Percentiles rank a stretch among this genome's conserved stretches.
phyloP scores from a whole-genome alignment of 148 eudicot genomes.

The Agrostemma githago region DNA sequence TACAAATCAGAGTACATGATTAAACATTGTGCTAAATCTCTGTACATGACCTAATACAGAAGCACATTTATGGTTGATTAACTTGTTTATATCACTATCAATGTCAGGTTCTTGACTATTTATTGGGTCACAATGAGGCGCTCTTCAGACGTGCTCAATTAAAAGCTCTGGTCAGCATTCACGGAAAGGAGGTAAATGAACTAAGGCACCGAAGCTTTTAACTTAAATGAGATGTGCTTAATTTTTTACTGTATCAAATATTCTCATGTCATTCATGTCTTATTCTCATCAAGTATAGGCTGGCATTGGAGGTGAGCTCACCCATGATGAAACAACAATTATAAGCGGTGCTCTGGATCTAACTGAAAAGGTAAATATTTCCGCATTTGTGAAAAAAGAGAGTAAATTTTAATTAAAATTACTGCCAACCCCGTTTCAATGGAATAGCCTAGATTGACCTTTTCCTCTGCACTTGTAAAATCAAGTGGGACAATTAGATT shows the following conservation, averaged over 20 bases:
- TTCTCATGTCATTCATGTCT: conserved; percentile 3
- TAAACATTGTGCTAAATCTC: not conserved
- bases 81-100: conserved; percentile 5
- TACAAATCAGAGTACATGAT: too few relatives aligned
- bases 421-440: not conserved
- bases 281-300: conserved; percentile 41
- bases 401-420: not conserved
- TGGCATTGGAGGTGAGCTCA: conserved; percentile 85
- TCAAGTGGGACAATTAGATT: too few relatives aligned
- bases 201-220: not conserved
- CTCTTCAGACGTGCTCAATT: conserved; percentile 87
- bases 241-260: not conserved
- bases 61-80: not conserved
- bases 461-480: too few relatives aligned
- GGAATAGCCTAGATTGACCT: too few relatives aligned
- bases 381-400: conserved; percentile 1
- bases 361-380: conserved; percentile 56
- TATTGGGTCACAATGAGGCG: conserved; percentile 70
- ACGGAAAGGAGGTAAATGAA: conserved; percentile 75
- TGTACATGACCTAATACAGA: not conserved
- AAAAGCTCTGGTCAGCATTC: conserved; percentile 89
- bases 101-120: conserved; percentile 63
- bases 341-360: conserved; percentile 85
- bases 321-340: conserved; percentile 74
- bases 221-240: not conserved